Conservation (phyloP, 345 rosid genomes). For the Brassica rapa region DNA sequence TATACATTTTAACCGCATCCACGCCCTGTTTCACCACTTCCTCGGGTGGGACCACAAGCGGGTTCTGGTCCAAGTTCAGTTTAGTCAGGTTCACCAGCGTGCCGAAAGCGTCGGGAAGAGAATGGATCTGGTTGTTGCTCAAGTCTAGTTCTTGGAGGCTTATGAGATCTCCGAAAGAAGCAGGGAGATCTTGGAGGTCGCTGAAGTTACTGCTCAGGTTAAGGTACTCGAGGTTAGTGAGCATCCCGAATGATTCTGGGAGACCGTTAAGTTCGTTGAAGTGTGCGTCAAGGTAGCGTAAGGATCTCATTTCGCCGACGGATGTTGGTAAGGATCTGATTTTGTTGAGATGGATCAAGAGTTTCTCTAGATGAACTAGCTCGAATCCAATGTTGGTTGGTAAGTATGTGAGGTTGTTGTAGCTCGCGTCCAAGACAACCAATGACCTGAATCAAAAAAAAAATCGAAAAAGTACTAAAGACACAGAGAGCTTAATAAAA, state of each 20-base stretch:
- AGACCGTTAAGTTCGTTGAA: slow-evolving; percentile 77
- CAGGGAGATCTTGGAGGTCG: slow-evolving; percentile 75
- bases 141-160: slow-evolving; percentile 47
- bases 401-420: slow-evolving; percentile 70
- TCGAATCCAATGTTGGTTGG: slow-evolving; percentile 86
- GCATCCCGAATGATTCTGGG: slow-evolving; percentile 60
- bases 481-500: slow-evolving; percentile 11
- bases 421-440: slow-evolving; percentile 79
- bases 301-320: slow-evolving; percentile 66
- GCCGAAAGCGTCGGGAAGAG: slow-evolving; percentile 84
- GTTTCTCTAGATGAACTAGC: slow-evolving; percentile 59
- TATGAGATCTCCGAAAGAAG: slow-evolving; percentile 69
- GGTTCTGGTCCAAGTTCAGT: slow-evolving; percentile 73
- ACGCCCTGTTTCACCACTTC: slow-evolving; percentile 69
- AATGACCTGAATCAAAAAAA: slow-evolving; percentile 46
- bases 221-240: slow-evolving; percentile 72
- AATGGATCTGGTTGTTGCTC: slow-evolving; percentile 74
- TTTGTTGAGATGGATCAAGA: slow-evolving; percentile 71
- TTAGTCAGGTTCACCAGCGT: slow-evolving; percentile 68
- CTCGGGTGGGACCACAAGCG: slow-evolving; percentile 65
- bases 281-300: slow-evolving; percentile 72
- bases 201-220: slow-evolving; percentile 76
- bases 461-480: background rate
- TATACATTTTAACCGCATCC: slow-evolving; percentile 67
- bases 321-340: slow-evolving; percentile 74